Percentiles rank a stretch among this genome's conserved stretches.
Conservation (phyloP, 495 filamentous ascomycete species). For the Penicillium turbatum region DNA sequence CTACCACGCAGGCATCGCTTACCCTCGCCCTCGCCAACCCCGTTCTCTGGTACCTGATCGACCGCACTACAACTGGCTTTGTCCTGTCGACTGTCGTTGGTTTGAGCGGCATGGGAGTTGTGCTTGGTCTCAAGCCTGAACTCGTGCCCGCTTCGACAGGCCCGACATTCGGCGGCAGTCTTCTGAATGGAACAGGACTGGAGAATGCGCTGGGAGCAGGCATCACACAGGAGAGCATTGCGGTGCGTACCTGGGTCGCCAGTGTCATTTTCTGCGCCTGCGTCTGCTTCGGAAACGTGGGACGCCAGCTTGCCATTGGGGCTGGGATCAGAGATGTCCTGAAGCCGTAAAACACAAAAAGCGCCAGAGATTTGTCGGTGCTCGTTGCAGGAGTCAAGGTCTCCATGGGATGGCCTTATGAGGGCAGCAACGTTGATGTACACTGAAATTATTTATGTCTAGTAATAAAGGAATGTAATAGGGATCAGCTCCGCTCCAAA, state of each 20-base stretch:
- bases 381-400: not conserved
- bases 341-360: slow-evolving; percentile 16
- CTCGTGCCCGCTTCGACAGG: slow-evolving; percentile 59
- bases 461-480: slow-evolving; percentile 15
- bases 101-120: slow-evolving; percentile 63
- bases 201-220: slow-evolving; percentile 49
- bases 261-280: slow-evolving; percentile 91
- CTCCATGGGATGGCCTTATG: not conserved
- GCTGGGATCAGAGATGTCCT: slow-evolving; percentile 18
- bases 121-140: slow-evolving; percentile 68
- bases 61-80: slow-evolving; percentile 82
- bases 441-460: slow-evolving; percentile 8
- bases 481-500: not conserved
- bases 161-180: slow-evolving; percentile 39
- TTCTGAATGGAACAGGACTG: slow-evolving; percentile 32
- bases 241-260: slow-evolving; percentile 78
- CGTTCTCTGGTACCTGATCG: slow-evolving; percentile 92
- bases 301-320: slow-evolving; percentile 65
- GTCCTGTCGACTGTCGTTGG: slow-evolving; percentile 68
- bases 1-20: slow-evolving; percentile 85
- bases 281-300: slow-evolving; percentile 95
- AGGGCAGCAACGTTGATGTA: slow-evolving; percentile 4
- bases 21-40: slow-evolving; percentile 91
- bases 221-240: slow-evolving; percentile 70
- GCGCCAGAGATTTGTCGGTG: not conserved